Evolutionary conservation across 805 yeast species (phyloP).

Genomic region (Zygoascus biomembranicola): DNA sequence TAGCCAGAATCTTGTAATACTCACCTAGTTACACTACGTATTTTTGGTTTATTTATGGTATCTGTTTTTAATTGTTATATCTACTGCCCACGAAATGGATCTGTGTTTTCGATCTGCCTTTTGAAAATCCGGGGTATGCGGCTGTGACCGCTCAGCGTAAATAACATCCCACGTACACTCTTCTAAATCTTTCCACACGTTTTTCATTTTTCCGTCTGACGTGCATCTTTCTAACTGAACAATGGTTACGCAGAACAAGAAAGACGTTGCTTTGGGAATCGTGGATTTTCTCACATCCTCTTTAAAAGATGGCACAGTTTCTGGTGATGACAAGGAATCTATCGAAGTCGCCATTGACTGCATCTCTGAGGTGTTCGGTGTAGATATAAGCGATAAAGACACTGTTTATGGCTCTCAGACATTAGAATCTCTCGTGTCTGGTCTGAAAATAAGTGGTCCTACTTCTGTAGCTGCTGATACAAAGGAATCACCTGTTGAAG

Average conservation of each 20-base stretch:
- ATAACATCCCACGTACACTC: background rate
- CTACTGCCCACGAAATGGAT: no score
- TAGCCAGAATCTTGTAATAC: no score
- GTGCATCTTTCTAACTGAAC: background rate
- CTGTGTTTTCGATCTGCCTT: no score
- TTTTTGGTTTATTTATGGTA: no score
- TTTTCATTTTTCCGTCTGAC: background rate
- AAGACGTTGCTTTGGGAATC: slow-evolving; percentile 53
- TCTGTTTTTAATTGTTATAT: no score
- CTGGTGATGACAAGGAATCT: slow-evolving; percentile 78
- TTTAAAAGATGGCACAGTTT: slow-evolving; percentile 51
- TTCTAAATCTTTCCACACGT: background rate
- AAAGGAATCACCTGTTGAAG: background rate
- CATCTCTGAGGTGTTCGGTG: slow-evolving; percentile 75
- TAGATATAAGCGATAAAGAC: slow-evolving; percentile 38
- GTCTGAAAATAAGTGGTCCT: background rate
- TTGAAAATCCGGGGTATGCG: background rate
- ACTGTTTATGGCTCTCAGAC: slow-evolving; percentile 29
- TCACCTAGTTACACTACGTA: no score
- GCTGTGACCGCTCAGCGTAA: background rate
- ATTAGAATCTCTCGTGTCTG: slow-evolving; percentile 40
- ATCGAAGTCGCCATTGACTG: slow-evolving; percentile 92
- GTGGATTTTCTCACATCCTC: slow-evolving; percentile 60
- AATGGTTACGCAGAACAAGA: slow-evolving; percentile 10
- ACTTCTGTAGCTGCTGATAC: background rate